Percentiles rank a stretch among this genome's conserved stretches.
Evolutionary conservation across 2,329 filamentous ascomycete genomes (phyloP).

Genomic region (Chalara sp.): DNA sequence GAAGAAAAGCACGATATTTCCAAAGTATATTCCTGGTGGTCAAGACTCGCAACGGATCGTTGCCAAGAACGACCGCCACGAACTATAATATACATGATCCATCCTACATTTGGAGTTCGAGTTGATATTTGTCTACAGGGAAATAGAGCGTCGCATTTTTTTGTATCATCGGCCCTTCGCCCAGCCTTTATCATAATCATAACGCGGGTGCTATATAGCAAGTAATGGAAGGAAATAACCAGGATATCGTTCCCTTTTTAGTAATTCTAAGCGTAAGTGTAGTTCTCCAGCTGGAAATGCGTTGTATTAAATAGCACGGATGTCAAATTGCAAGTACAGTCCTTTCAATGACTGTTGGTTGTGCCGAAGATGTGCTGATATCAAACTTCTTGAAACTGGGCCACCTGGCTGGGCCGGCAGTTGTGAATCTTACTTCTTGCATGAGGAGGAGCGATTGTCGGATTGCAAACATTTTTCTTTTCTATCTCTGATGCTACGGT

Average conservation of each 20-base stretch:
- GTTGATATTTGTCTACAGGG: too few relatives aligned
- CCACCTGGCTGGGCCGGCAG: slow-evolving; percentile 26
- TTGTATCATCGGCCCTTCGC: too few relatives aligned
- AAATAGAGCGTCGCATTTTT: too few relatives aligned
- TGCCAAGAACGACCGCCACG: slow-evolving; percentile 20
- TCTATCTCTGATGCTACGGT: neutral
- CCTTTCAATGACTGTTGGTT: slow-evolving; percentile 75
- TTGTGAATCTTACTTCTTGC: slow-evolving; percentile 11
- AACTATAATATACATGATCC: slow-evolving; percentile 14
- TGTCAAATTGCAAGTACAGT: slow-evolving; percentile 98
- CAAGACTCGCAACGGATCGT: slow-evolving; percentile 21
- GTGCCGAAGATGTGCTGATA: slow-evolving; percentile 99
- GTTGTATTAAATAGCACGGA: slow-evolving; percentile 63
- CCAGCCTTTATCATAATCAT: too few relatives aligned
- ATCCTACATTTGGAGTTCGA: neutral
- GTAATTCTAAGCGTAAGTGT: too few relatives aligned
- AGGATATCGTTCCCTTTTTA: too few relatives aligned
- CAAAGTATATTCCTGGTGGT: slow-evolving; percentile 11
- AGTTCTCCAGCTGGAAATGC: too few relatives aligned
- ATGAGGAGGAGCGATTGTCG: slow-evolving; percentile 13
- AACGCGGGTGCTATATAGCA: too few relatives aligned
- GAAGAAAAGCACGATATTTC: slow-evolving; percentile 36
- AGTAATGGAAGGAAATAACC: too few relatives aligned
- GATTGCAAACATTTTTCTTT: slow-evolving; percentile 16
- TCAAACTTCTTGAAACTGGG: slow-evolving; percentile 32